Conservation (phyloP, 228 moss, liverwort and hornwort genomes). For the Sphagnum magellanicum region DNA sequence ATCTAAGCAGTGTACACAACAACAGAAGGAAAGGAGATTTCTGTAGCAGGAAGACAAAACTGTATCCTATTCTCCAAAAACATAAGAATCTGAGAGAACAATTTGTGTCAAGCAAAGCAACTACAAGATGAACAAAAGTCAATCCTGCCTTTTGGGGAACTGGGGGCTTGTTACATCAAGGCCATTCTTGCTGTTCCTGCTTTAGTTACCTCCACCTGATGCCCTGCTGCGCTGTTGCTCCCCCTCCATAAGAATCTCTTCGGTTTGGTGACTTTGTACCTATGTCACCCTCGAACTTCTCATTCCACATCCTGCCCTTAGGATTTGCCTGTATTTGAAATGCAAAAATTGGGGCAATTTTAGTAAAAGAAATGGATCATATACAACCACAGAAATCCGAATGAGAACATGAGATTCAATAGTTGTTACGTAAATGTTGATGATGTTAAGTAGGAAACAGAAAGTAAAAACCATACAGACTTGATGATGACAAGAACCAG, state of each 20-base stretch:
- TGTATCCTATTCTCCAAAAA: too few relatives aligned
- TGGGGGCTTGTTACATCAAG: too few relatives aligned
- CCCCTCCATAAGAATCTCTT: constrained; percentile 53
- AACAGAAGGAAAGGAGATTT: too few relatives aligned
- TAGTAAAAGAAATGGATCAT: not conserved
- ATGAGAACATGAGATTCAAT: not conserved
- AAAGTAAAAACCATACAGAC: not conserved
- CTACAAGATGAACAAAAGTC: too few relatives aligned
- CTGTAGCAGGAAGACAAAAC: too few relatives aligned
- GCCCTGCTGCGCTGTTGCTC: constrained; percentile 18
- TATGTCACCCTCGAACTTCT: constrained; percentile 36
- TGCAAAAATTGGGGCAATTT: constrained; percentile 7
- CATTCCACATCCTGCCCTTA: constrained; percentile 33
- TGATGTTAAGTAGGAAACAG: not conserved
- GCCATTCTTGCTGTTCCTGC: too few relatives aligned
- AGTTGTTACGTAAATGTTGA: not conserved
- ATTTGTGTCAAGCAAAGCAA: too few relatives aligned
- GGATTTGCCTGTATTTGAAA: constrained; percentile 44
- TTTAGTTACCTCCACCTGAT: constrained; percentile 49
- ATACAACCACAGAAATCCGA: not conserved
- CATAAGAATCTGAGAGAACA: too few relatives aligned
- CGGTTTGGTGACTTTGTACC: constrained; percentile 21
- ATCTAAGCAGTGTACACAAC: too few relatives aligned
- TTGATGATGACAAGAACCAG: not conserved
- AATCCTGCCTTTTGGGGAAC: too few relatives aligned